Conservation (phyloP, 1,284 basidiomycete species). For the Marasmius tenuissimus region DNA sequence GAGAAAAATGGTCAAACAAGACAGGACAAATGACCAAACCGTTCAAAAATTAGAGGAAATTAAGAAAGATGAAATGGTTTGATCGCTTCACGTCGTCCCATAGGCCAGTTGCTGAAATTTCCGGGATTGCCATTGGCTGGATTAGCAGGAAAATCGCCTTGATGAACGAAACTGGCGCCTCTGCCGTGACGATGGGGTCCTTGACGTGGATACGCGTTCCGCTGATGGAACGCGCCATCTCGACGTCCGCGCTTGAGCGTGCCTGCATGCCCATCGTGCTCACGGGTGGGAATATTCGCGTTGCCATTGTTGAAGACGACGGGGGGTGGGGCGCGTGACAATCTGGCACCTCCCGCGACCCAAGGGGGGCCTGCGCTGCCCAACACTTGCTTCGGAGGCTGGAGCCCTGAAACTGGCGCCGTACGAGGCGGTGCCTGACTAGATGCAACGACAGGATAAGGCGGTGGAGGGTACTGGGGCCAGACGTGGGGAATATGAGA, state of each 20-base stretch:
- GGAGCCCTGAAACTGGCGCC: neutral
- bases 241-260: constrained; percentile 10
- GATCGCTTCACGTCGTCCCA: constrained; percentile 16
- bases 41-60: constrained; percentile 10
- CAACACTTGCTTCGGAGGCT: neutral
- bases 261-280: neutral
- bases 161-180: neutral
- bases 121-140: neutral
- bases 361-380: neutral
- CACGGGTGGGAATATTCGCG: constrained; percentile 3
- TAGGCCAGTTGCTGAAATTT: neutral
- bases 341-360: neutral
- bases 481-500: constrained; percentile 2
- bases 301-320: neutral
- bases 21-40: neutral
- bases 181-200: neutral
- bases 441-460: neutral
- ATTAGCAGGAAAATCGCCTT: neutral
- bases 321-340: neutral
- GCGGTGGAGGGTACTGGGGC: constrained; percentile 2
- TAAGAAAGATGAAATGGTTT: constrained; percentile 9
- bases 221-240: neutral
- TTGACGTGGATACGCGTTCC: constrained; percentile 1
- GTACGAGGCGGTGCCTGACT: neutral
- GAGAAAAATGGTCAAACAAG: neutral